These are phyloP conservation scores for Pisolithus marmoratus DNA, from an alignment of 768 basidiomycete genomes.

Conservation along the genomic window DNA sequence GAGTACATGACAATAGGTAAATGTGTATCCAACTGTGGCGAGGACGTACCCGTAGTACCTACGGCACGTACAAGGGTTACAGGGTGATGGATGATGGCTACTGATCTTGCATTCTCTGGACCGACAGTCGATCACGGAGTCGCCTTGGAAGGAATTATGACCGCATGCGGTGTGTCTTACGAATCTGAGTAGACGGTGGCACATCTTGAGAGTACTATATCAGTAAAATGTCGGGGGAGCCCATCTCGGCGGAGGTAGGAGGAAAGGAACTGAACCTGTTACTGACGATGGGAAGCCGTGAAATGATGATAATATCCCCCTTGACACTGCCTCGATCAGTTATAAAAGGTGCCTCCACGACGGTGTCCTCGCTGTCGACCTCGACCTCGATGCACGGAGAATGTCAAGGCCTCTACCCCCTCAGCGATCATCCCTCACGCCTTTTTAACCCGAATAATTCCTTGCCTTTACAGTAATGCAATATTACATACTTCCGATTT, in stretches of 20 bases:
- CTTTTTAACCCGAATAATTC: constrained; percentile 7
- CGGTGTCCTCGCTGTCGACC: not conserved
- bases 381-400: not conserved
- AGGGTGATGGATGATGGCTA: constrained; percentile 42
- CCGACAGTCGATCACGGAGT: constrained; percentile 50
- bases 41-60: constrained; percentile 48
- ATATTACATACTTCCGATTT: constrained; percentile 13
- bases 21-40: not conserved
- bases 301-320: constrained; percentile 7
- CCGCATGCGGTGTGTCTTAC: constrained; percentile 44
- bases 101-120: constrained; percentile 41
- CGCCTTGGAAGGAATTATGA: constrained; percentile 44
- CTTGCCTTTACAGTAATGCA: constrained; percentile 3
- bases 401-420: not conserved
- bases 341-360: not conserved
- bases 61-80: constrained; percentile 44
- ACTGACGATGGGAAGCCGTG: not conserved
- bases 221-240: constrained; percentile 8
- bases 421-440: not conserved
- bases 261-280: constrained; percentile 11
- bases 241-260: constrained; percentile 54
- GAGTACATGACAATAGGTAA: constrained; percentile 1
- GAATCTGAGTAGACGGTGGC: constrained; percentile 56
- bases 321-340: constrained; percentile 7
- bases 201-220: constrained; percentile 40